Base-by-base conservation (phyloP, 768 basidiomycete species). In the Rhodocollybia butyracea region DNA sequence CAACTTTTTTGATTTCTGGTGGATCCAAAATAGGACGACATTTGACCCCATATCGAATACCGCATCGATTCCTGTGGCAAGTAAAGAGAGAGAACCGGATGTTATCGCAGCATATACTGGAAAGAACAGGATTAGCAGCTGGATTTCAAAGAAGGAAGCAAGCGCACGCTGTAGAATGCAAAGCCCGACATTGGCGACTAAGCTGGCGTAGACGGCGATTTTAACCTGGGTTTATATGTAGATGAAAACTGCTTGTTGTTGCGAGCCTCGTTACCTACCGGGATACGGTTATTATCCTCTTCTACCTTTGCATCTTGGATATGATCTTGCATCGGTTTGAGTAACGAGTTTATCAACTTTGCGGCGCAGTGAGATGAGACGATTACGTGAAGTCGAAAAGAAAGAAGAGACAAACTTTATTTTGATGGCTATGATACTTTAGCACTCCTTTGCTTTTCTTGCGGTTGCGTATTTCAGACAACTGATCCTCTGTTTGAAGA, bases 61-160 rank as follows among this genome's bases (percentile, higher is more conserved):
- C 12, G 94, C 85, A 66, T 98, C 96, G 64, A 95, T 89, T 8
- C 81, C 89, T 2, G 94, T 96, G 11, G 94, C 93, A 10, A 50
- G 34, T 24, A 50, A 34, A 24, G 48, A 50, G 15, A 50, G 32
- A 17, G 48, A 50, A 24, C 32, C 48, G 1, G 92, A 88, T 2
- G 90, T 89, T 50, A 91, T 78, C 12, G 97, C 96, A 12, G 91
- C 96, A 66, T 98, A 99, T 63, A 99, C n/a, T n/a, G n/a, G n/a
- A n/a, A n/a, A n/a, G n/a, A n/a, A n/a, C n/a, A n/a, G n/a, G n/a
- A n/a, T n/a, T n/a, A n/a, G n/a, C n/a, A n/a, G n/a, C n/a, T n/a
- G n/a, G n/a, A n/a, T n/a, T n/a, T n/a, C n/a, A n/a, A n/a, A n/a
- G n/a, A n/a, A n/a, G n/a, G n/a, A n/a, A n/a, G n/a, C n/a, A n/a